Percentiles rank a stretch among this genome's conserved stretches.
phyloP scores from a whole-genome alignment of 805 yeast genomes.

The Candida ovalis region DNA sequence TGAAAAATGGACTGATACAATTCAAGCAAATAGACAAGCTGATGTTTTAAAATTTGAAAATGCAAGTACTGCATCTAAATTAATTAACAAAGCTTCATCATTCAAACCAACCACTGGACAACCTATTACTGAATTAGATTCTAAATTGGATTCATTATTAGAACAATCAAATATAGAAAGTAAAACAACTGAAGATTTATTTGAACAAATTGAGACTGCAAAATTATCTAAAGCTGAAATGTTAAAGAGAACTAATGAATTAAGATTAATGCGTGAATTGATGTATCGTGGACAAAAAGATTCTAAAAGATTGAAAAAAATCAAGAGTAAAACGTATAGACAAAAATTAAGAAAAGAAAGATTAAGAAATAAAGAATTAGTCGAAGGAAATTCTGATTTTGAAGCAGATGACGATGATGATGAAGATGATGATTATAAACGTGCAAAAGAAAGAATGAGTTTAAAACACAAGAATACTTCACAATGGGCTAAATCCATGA shows the following conservation, averaged over 20 bases:
- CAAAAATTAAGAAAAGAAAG: conserved; percentile 84
- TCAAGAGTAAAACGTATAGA: conserved; percentile 86
- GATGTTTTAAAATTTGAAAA: conserved; percentile 66
- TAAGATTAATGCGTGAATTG: conserved; percentile 88
- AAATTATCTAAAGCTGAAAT: conserved; percentile 78
- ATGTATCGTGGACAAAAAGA: conserved; percentile 94
- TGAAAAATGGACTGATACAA: conserved; percentile 82
- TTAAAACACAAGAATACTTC: conserved; percentile 85
- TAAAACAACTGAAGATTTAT: conserved; percentile 73
- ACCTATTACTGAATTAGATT: conserved; percentile 61
- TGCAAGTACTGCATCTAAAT: conserved; percentile 46
- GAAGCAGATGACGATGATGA: conserved; percentile 45
- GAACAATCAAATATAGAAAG: conserved; percentile 64
- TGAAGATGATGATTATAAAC: conserved; percentile 64
- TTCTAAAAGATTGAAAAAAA: conserved; percentile 88
- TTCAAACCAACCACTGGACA: conserved; percentile 45
- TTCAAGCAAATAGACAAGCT: conserved; percentile 73
- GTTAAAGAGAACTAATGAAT: conserved; percentile 69
- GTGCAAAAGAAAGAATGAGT: conserved; percentile 92
- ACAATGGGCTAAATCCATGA: conserved; percentile 88
- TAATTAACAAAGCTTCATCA: conserved; percentile 47
- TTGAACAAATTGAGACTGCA: conserved; percentile 83
- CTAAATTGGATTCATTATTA: conserved; percentile 56
- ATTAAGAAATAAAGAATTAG: conserved; percentile 61
- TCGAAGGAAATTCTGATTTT: conserved; percentile 50